Percentiles rank a stretch among this genome's conserved stretches.
Evolutionary conservation across 2,329 filamentous ascomycete species (phyloP).

Genomic region (Dendryphion nanum): DNA sequence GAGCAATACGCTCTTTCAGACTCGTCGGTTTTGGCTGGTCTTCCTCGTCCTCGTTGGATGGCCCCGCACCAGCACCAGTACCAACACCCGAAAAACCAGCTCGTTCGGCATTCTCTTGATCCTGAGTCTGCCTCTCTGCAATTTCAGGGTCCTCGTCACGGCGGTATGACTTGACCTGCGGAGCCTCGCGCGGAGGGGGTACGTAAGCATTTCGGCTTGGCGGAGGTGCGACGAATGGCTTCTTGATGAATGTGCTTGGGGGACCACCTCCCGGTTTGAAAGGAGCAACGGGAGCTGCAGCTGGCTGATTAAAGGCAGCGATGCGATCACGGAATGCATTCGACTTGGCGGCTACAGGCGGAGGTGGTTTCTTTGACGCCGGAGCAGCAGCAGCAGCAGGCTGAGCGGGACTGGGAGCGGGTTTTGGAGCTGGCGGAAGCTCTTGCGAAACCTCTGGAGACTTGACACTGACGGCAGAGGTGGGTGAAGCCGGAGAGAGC

Average conservation of each 20-base stretch:
- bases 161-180: conserved; percentile 73
- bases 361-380: conserved; percentile 58
- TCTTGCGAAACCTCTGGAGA: conserved; percentile 18
- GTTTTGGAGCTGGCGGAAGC: conserved; percentile 41
- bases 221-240: conserved; percentile 92
- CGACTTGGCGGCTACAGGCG: conserved; percentile 72
- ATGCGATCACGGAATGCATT: conserved; percentile 93
- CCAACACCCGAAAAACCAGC: conserved; percentile 58
- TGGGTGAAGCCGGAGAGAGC: conserved; percentile 30
- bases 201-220: conserved; percentile 91
- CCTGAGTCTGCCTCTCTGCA: conserved; percentile 63
- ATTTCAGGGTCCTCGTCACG: conserved; percentile 79
- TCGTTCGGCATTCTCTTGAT: conserved; percentile 64
- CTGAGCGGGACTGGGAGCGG: conserved; percentile 36
- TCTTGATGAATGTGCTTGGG: conserved; percentile 79
- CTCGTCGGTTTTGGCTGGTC: conserved; percentile 89
- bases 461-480: conserved; percentile 20
- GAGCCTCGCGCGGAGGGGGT: conserved; percentile 70
- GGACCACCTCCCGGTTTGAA: conserved; percentile 72
- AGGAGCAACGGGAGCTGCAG: conserved; percentile 81
- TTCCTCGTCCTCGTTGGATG: conserved; percentile 57
- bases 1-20: conserved; percentile 90
- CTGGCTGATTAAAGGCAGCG: conserved; percentile 91
- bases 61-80: too few species aligned
- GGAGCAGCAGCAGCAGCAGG: conserved; percentile 21